Conservation (phyloP, 495 filamentous ascomycete species). For the Hypomontagnella monticulosa region DNA sequence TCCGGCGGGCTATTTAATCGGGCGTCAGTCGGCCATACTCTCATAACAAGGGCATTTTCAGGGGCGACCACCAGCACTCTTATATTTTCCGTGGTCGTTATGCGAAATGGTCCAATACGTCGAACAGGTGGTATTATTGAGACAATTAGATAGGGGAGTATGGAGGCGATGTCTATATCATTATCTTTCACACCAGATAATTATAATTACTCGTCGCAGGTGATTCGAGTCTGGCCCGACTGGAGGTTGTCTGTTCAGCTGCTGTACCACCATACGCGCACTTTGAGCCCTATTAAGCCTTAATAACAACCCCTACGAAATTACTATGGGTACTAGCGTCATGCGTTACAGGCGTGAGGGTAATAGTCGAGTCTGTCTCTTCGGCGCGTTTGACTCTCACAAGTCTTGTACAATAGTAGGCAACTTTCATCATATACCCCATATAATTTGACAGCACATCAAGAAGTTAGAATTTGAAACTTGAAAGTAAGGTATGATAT, state of each 20-base stretch:
- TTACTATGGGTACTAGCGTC: constrained; percentile 28
- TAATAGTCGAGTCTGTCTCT: not conserved
- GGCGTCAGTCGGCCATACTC: not conserved
- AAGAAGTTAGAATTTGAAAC: not conserved
- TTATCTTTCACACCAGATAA: too few relatives aligned
- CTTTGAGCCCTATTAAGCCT: constrained; percentile 16
- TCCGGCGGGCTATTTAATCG: not conserved
- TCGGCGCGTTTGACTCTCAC: not conserved
- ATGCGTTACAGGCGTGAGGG: constrained; percentile 10
- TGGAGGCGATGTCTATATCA: too few relatives aligned
- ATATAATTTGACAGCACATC: not conserved
- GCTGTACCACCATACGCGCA: constrained; percentile 5
- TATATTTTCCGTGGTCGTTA: not conserved
- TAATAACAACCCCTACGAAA: constrained; percentile 26
- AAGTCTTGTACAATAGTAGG: constrained; percentile 5
- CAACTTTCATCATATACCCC: too few relatives aligned
- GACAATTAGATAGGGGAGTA: too few relatives aligned
- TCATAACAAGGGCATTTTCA: not conserved
- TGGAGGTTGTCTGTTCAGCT: constrained; percentile 14
- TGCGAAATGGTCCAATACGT: not conserved
- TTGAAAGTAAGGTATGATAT: constrained; percentile 7
- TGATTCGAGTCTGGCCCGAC: not conserved
- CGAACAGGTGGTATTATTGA: not conserved
- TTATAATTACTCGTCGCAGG: not conserved
- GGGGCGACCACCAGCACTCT: not conserved